A percentile compares a stretch with the other conserved stretches of the same genome.
Conservation (phyloP, 768 basidiomycete genomes). For the Lepiota venenata region DNA sequence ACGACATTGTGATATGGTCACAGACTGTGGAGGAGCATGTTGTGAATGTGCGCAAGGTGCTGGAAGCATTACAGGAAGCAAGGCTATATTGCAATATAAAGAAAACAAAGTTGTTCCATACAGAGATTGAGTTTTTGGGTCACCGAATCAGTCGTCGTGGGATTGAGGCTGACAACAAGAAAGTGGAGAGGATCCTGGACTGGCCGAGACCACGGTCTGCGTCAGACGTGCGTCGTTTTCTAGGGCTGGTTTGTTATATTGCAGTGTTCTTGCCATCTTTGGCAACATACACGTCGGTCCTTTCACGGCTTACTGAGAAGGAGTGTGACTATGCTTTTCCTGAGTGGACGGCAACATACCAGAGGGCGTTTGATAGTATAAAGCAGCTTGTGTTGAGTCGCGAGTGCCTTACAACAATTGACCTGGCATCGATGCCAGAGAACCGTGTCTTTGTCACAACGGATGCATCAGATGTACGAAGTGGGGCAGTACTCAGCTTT, state of each 20-base stretch:
- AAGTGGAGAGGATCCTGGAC: background rate
- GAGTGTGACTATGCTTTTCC: no score
- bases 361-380: no score
- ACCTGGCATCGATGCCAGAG: background rate
- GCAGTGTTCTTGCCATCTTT: background rate
- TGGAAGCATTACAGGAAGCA: conserved; percentile 12
- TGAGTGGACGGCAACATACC: no score
- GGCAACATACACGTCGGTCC: background rate
- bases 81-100: conserved; percentile 11
- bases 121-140: conserved; percentile 26
- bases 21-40: conserved; percentile 14
- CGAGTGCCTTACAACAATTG: background rate
- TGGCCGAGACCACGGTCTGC: background rate
- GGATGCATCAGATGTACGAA: no score
- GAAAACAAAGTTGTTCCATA: conserved; percentile 19
- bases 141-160: no score
- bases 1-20: conserved; percentile 25
- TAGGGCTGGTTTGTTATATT: background rate
- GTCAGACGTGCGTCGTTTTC: background rate
- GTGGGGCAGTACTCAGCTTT: no score
- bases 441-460: background rate
- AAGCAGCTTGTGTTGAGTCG: background rate
- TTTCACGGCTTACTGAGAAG: no score
- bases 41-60: background rate
- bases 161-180: background rate